phyloP scores from a whole-genome alignment of 805 yeast species.

The Zygosaccharomyces pseudorouxii region DNA sequence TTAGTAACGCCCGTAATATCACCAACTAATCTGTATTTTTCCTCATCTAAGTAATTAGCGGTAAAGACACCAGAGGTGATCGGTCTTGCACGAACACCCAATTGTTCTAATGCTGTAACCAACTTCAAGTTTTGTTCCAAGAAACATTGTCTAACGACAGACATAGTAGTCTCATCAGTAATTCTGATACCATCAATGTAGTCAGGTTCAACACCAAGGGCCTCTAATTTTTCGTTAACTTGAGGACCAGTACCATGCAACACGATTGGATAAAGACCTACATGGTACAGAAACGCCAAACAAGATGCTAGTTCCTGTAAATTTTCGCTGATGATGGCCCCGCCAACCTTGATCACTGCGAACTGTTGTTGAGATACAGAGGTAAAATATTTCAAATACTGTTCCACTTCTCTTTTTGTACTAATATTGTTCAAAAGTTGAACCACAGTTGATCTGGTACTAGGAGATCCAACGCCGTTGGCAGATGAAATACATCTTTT shows the following conservation, averaged over 20 bases:
- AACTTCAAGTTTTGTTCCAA: conserved; percentile 90
- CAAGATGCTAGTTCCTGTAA: conserved; percentile 91
- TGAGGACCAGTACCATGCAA: conserved; percentile 99
- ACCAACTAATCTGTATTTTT: conserved; percentile 90
- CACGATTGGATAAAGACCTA: conserved; percentile 94
- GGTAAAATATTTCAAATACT: conserved; percentile 91
- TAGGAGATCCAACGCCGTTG: conserved; percentile 29
- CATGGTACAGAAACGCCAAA: conserved; percentile 92
- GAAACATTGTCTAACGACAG: conserved; percentile 92
- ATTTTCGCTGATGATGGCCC: conserved; percentile 96
- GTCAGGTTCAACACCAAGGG: conserved; percentile 92
- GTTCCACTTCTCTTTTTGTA: conserved; percentile 96
- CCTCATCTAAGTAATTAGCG: conserved; percentile 87
- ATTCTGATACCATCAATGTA: conserved; percentile 95
- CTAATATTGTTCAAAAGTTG: conserved; percentile 94
- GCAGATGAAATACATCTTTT: conserved; percentile 24
- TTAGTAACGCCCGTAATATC: conserved; percentile 81
- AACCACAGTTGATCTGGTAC: conserved; percentile 89
- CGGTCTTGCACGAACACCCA: conserved; percentile 98
- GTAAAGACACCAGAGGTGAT: conserved; percentile 96
- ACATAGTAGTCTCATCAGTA: conserved; percentile 91
- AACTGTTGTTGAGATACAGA: conserved; percentile 95
- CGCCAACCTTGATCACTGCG: conserved; percentile 98
- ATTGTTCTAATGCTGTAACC: conserved; percentile 90
- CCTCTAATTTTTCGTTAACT: conserved; percentile 88